Evolutionary conservation across 352 stramenopile genomes (phyloP).

Genomic region (Thraustochytrium striatum): DNA sequence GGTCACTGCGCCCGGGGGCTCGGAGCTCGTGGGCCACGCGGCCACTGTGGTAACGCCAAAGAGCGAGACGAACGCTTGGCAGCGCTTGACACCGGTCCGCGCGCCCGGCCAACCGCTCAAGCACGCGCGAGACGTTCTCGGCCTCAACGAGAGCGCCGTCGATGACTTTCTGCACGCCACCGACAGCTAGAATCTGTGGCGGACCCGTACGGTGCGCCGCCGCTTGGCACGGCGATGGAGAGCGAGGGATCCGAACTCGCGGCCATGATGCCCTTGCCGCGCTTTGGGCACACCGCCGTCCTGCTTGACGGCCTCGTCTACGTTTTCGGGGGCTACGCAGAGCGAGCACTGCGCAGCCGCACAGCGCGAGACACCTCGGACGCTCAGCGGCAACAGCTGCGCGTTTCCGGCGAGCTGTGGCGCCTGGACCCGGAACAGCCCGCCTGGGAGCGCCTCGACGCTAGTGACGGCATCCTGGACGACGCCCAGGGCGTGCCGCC

Average conservation of each 20-base stretch:
- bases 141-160: too few species aligned
- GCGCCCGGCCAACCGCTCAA: too few species aligned
- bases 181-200: too few species aligned
- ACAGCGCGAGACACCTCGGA: not conserved
- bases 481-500: not conserved
- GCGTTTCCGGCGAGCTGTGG: slow-evolving; percentile 6
- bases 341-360: not conserved
- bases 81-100: too few species aligned
- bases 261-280: not conserved
- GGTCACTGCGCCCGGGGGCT: not conserved
- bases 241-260: too few species aligned
- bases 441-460: not conserved
- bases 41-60: not conserved
- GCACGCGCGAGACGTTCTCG: too few species aligned
- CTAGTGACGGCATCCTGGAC: not conserved
- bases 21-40: slow-evolving; percentile 1
- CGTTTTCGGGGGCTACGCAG: slow-evolving; percentile 14
- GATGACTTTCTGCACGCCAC: too few species aligned
- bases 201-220: too few species aligned
- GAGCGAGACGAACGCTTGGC: too few species aligned
- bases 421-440: not conserved
- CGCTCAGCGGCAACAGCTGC: not conserved
- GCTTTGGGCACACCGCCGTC: not conserved
- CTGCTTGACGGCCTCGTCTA: slow-evolving; percentile 9
- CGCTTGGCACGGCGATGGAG: too few species aligned